These are phyloP conservation scores for Wakefieldia striispora DNA, from an alignment of 768 basidiomycete species.

Conservation along the genomic window DNA sequence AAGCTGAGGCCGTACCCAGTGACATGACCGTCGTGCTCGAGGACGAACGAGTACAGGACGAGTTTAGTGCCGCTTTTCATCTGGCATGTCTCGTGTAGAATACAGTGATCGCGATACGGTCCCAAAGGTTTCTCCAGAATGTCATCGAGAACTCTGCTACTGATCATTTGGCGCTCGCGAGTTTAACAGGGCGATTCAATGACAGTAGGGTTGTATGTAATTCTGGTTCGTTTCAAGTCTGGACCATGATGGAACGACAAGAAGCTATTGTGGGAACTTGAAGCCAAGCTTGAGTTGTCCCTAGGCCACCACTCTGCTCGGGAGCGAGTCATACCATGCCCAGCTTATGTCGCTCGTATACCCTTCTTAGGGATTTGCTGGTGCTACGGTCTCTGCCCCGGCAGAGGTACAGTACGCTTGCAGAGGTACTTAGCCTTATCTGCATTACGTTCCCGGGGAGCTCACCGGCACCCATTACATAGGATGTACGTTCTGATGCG, in stretches of 20 bases:
- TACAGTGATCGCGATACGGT: constrained; percentile 28
- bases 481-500: constrained; percentile 37
- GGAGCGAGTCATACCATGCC: constrained; percentile 10
- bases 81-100: constrained; percentile 24
- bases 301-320: too few species aligned
- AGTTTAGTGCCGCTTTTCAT: constrained; percentile 8
- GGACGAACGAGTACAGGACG: constrained; percentile 29
- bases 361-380: constrained; percentile 3
- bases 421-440: constrained; percentile 17
- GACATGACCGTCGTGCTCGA: constrained; percentile 26
- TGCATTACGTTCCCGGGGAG: background rate
- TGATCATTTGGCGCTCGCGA: constrained; percentile 14
- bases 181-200: background rate
- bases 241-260: constrained; percentile 9
- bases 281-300: background rate
- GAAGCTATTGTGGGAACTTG: constrained; percentile 23
- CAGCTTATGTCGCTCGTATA: constrained; percentile 12
- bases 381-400: constrained; percentile 3
- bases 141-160: constrained; percentile 16
- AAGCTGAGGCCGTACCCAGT: constrained; percentile 22
- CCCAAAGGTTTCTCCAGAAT: constrained; percentile 28
- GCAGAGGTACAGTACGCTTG: constrained; percentile 23
- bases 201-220: too few species aligned
- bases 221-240: too few species aligned
- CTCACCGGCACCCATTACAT: constrained; percentile 7